Percentiles rank a stretch among this genome's conserved stretches.
Conservation (phyloP, 257 asterid genomes). For the Capsicum pubescens region DNA sequence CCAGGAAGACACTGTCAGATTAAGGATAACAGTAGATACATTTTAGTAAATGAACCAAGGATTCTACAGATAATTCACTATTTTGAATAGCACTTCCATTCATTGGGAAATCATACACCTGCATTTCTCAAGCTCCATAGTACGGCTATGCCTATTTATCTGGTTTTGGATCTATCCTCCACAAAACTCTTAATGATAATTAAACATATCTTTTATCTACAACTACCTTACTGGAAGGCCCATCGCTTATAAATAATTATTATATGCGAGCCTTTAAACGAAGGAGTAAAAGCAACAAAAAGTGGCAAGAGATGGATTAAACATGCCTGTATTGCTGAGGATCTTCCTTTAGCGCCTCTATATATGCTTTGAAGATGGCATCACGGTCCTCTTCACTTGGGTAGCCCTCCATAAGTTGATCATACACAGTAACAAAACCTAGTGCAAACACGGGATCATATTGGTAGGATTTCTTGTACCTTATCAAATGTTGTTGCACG, state of each 20-base stretch:
- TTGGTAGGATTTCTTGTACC: constrained; percentile 79
- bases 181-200: neutral
- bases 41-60: constrained; percentile 10
- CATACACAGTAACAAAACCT: constrained; percentile 91
- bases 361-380: constrained; percentile 83
- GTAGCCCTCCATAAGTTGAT: constrained; percentile 94
- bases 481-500: constrained; percentile 87
- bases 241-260: neutral
- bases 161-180: neutral
- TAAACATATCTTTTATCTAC: neutral
- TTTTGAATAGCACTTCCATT: neutral
- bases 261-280: too few relatives aligned
- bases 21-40: neutral
- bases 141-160: neutral
- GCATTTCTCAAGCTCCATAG: constrained; percentile 16
- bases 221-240: constrained; percentile 11
- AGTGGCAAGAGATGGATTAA: constrained; percentile 24
- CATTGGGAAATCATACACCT: constrained; percentile 10
- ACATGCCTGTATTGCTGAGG: constrained; percentile 83
- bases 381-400: constrained; percentile 80
- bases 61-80: neutral
- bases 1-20: neutral
- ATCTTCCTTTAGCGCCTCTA: constrained; percentile 80
- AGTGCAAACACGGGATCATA: constrained; percentile 94
- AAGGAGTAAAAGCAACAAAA: neutral